A percentile compares a stretch with the other conserved stretches of the same genome.
phyloP scores from a whole-genome alignment of 306 rosid species.

The Castanopsis chinensis region DNA sequence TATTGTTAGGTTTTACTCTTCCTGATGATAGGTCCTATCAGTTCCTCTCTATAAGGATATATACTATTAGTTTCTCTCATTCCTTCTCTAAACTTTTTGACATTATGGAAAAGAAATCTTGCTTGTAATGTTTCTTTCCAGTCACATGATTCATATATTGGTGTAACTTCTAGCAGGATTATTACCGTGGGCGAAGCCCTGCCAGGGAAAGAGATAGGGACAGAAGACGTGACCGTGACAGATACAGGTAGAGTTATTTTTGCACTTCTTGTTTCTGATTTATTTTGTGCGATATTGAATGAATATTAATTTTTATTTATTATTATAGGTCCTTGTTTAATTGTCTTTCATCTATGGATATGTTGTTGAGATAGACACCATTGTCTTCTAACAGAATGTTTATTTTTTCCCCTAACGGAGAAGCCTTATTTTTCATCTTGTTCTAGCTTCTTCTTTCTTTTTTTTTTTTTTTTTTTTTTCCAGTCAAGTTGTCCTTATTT shows the following conservation, averaged over 20 bases:
- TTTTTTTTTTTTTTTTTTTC: too few species aligned
- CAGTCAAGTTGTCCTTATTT: not conserved
- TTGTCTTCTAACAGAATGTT: not conserved
- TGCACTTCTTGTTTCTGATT: not conserved
- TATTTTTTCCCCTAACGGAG: not conserved
- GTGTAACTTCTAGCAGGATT: conserved; percentile 43
- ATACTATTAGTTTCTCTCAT: not conserved
- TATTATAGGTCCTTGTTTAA: not conserved
- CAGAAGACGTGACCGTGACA: conserved; percentile 86
- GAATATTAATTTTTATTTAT: not conserved
- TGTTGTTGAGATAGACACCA: not conserved
- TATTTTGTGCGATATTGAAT: not conserved
- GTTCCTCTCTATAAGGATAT: not conserved
- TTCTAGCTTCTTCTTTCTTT: too few species aligned
- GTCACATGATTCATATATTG: conserved; percentile 11
- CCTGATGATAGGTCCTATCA: not conserved
- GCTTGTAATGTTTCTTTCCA: not conserved
- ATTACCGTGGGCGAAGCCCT: conserved; percentile 90
- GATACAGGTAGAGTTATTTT: conserved; percentile 64
- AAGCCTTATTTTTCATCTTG: not conserved
- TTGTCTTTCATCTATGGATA: not conserved
- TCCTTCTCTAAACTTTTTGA: not conserved
- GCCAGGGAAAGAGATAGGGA: conserved; percentile 81
- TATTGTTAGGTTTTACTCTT: not conserved
- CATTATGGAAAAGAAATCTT: not conserved